Conservation (phyloP, 371 early-diverging fungal species). For the Encephalitozoon intestinalis region DNA sequence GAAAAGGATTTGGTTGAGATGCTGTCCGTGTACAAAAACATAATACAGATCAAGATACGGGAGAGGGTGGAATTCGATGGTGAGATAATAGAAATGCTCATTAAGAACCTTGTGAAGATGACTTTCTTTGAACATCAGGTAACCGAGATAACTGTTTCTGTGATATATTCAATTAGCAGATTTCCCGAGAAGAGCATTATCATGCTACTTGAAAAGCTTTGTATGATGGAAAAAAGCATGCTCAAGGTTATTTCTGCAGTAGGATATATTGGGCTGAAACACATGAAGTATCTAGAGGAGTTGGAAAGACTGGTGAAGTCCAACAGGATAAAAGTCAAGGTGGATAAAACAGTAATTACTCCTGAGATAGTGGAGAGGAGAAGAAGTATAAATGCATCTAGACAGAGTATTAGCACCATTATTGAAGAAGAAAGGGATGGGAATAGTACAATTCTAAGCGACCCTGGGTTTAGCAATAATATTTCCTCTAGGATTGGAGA, state of each 20-base stretch:
- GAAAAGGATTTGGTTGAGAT: constrained; percentile 11
- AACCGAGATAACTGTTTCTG: constrained; percentile 23
- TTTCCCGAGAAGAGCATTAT: constrained; percentile 31
- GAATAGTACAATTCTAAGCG: neutral
- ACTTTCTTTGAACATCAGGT: constrained; percentile 33
- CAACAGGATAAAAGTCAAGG: constrained; percentile 18
- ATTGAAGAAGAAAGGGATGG: constrained; percentile 30
- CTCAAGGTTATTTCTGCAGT: constrained; percentile 48
- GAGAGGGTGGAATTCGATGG: neutral
- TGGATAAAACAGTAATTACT: neutral
- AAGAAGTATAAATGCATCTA: constrained; percentile 51
- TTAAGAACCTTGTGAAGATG: constrained; percentile 49
- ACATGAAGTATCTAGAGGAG: constrained; percentile 53
- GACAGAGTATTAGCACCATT: constrained; percentile 41
- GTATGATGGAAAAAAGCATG: neutral
- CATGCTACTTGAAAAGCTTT: constrained; percentile 21
- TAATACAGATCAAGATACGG: neutral
- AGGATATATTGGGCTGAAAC: constrained; percentile 54
- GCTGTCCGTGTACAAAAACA: constrained; percentile 35
- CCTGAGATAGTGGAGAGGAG: constrained; percentile 56
- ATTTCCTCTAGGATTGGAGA: constrained; percentile 11
- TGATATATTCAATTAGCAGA: constrained; percentile 27
- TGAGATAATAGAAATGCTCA: constrained; percentile 3
- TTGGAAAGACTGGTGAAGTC: constrained; percentile 50
- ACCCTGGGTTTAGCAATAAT: neutral